Conservation (phyloP, 495 filamentous ascomycete species). For the Penicillium odoratum region DNA sequence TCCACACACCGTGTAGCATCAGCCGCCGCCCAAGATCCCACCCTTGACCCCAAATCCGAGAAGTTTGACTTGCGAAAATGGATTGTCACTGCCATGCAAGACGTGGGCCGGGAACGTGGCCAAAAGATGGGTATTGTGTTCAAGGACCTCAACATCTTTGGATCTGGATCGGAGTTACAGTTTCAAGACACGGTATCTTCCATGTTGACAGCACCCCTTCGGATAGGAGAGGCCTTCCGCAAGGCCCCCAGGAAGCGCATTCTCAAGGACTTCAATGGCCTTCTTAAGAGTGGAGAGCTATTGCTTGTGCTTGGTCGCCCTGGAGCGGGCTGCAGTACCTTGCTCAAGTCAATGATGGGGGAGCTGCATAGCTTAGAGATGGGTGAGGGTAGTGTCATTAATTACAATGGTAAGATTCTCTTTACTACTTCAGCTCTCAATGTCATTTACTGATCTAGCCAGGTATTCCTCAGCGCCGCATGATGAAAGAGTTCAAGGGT, state of each 20-base stretch:
- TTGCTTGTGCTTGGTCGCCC: constrained; percentile 78
- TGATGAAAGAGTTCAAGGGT: constrained; percentile 63
- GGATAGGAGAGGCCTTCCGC: constrained; percentile 21
- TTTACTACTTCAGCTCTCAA: not conserved
- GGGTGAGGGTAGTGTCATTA: constrained; percentile 64
- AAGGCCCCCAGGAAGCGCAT: constrained; percentile 40
- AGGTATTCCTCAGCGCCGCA: constrained; percentile 25
- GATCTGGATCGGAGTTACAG: constrained; percentile 52
- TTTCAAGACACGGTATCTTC: constrained; percentile 50
- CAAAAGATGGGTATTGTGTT: constrained; percentile 45
- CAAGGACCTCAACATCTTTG: constrained; percentile 50
- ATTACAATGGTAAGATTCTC: constrained; percentile 60
- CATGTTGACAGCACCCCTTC: constrained; percentile 43
- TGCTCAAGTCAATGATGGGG: constrained; percentile 79
- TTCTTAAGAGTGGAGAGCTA: constrained; percentile 77
- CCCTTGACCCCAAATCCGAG: constrained; percentile 27
- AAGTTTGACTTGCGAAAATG: constrained; percentile 33
- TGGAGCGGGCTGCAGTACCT: constrained; percentile 72
- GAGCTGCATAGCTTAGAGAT: constrained; percentile 73
- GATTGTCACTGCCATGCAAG: constrained; percentile 29
- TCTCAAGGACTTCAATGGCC: constrained; percentile 70
- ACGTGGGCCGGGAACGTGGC: constrained; percentile 26
- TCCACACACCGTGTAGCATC: constrained; percentile 5
- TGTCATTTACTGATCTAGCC: constrained; percentile 19
- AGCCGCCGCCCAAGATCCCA: constrained; percentile 21